A percentile compares a stretch with the other conserved stretches of the same genome.
These are phyloP conservation scores for Stylosanthes scabra DNA, from an alignment of 331 rosid genomes.

Conservation along the genomic window DNA sequence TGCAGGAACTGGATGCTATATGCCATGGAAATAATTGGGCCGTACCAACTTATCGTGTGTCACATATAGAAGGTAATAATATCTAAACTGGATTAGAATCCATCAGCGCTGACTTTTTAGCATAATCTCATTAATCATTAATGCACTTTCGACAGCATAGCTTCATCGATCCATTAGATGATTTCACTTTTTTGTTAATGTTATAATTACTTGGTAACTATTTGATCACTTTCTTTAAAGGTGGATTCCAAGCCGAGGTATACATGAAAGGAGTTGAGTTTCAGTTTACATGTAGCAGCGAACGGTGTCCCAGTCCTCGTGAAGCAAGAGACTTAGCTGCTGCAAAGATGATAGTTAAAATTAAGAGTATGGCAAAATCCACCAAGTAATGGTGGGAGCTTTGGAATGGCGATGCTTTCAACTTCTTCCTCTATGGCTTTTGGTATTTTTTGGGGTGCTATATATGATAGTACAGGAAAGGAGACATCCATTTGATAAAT, in stretches of 20 bases:
- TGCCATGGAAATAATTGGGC: conserved; percentile 69
- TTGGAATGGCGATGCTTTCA: conserved; percentile 19
- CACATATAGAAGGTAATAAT: conserved; percentile 57
- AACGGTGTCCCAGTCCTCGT: conserved; percentile 42
- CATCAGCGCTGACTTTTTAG: not conserved
- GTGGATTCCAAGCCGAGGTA: conserved; percentile 66
- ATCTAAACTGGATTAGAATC: conserved; percentile 30
- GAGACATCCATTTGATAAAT: not conserved
- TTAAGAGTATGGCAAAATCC: conserved; percentile 41
- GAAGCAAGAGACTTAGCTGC: conserved; percentile 88
- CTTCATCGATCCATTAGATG: not conserved
- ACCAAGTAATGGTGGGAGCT: conserved; percentile 35
- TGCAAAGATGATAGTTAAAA: conserved; percentile 48
- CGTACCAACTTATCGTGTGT: conserved; percentile 60
- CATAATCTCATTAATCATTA: conserved; percentile 2
- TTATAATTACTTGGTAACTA: conserved; percentile 4
- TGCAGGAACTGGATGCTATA: conserved; percentile 71
- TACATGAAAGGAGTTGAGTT: conserved; percentile 61
- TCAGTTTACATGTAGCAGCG: conserved; percentile 54
- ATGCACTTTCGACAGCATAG: conserved; percentile 10
- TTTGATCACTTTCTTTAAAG: conserved; percentile 45
- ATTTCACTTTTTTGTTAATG: conserved; percentile 7
- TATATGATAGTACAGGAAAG: not conserved
- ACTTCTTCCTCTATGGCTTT: not conserved
- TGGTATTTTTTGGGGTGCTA: not conserved